Evolutionary conservation across 495 filamentous ascomycete species (phyloP), one percentile per base, ranked within the genome.

Genomic region (Aspergillus incahuasiensis): DNA sequence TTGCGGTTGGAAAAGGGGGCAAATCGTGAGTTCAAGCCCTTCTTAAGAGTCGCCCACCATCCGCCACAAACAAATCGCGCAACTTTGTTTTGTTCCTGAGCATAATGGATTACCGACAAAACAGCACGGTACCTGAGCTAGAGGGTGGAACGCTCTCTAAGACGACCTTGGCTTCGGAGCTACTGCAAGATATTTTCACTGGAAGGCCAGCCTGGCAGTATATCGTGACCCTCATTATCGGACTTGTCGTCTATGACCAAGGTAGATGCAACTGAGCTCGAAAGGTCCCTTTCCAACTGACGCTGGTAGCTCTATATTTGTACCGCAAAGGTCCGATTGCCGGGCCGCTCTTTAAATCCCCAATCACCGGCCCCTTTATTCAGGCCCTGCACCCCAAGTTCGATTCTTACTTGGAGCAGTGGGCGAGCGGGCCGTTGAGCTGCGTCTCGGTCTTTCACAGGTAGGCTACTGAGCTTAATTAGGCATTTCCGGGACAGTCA

Each of bases 361-460:
- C 92, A 7, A 91, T 97, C 60, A 91, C 94, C 66, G 92, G 92
- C 3, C 92, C 92, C 2, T 97, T 97, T 62, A 74, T 96, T 28
- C 77, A 92, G 65, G 92, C 91, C 7, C 70, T 97, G 13, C 79
- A 95, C 60, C 92, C 92, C 15, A 88, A 88, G 50, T 95, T 96
- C 66, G 82, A 86, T 25, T 79, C 85, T 54, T 97, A 97, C 66
- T 72, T 88, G 54, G 82, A 75, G 22, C 92, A 97, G 76, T 97
- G 91, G 91, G 64, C 79, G 38, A 91, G 88, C 68, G 92, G 89
- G 0, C 82, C 84, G 22, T 79, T 97, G 45, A 95, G 90, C 70
- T 97, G 92, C 69, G 91, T 97, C 57, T 95, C 90, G 5, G 86
- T 97, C 49, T 97, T 97, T 69, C 92, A 97, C 78, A 96, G 96